Evolutionary conservation across 129 eudicot genomes (phyloP).

Genomic region (Ambrosia trifida): DNA sequence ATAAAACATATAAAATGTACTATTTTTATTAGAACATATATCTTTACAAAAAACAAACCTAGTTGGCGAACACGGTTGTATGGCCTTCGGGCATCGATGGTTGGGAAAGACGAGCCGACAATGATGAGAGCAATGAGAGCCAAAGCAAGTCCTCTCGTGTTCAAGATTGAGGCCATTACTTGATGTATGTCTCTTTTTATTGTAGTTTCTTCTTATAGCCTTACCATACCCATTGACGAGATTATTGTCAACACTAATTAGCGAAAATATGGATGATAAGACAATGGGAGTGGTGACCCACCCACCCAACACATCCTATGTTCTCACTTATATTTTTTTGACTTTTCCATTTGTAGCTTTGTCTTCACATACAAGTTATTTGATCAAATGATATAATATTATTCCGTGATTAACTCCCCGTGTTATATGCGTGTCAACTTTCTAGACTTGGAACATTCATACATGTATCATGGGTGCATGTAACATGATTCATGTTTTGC

Average conservation of each 20-base stretch:
- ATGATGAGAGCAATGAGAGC: conserved; percentile 24
- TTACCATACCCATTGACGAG: not conserved
- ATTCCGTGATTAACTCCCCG: conserved; percentile 3
- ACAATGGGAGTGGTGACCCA: not conserved
- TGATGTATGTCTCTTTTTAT: not conserved
- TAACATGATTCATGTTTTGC: too few relatives aligned
- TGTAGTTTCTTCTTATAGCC: conserved; percentile 14
- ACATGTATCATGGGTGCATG: not conserved
- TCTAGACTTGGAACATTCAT: not conserved
- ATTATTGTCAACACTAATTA: not conserved
- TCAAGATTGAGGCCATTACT: conserved; percentile 17
- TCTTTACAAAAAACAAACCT: conserved; percentile 20
- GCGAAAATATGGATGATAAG: conserved; percentile 6
- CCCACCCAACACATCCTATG: conserved; percentile 1
- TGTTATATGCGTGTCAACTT: conserved; percentile 1
- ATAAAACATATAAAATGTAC: too few relatives aligned
- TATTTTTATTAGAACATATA: not conserved
- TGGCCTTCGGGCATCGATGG: conserved; percentile 26
- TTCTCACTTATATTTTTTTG: not conserved
- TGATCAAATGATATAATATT: not conserved
- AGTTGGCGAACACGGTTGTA: conserved; percentile 30
- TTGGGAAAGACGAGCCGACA: not conserved
- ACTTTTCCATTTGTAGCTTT: not conserved
- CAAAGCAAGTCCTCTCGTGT: conserved; percentile 16
- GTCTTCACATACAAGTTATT: conserved; percentile 10